Percentiles rank a stretch among this genome's conserved stretches.
Conservation (phyloP, 2,329 filamentous ascomycete species). For the Fusarium bulbicola region DNA sequence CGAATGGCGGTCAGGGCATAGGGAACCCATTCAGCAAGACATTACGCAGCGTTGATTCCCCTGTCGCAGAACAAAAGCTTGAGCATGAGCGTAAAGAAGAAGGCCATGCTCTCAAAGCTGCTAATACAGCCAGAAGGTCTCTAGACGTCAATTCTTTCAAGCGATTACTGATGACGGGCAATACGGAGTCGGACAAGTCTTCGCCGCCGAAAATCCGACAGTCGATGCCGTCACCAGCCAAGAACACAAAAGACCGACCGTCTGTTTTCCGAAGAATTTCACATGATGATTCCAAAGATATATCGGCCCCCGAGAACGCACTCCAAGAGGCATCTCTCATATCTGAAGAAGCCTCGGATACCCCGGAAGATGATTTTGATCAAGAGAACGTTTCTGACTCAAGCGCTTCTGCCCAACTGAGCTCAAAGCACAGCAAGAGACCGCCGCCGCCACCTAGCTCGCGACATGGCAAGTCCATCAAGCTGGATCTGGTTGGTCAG, state of each 20-base stretch:
- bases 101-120: constrained; percentile 46
- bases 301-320: constrained; percentile 12
- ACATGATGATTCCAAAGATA: constrained; percentile 23
- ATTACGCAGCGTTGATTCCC: constrained; percentile 59
- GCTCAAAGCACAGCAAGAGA: constrained; percentile 61
- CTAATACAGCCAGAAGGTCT: constrained; percentile 52
- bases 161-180: constrained; percentile 78
- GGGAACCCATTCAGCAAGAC: constrained; percentile 64
- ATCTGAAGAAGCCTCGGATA: constrained; percentile 33
- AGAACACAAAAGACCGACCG: constrained; percentile 20
- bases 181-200: constrained; percentile 49
- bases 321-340: constrained; percentile 36
- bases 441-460: constrained; percentile 77
- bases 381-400: constrained; percentile 41
- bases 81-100: constrained; percentile 44
- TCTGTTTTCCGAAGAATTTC: constrained; percentile 26
- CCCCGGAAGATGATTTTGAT: constrained; percentile 35
- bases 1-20: constrained; percentile 32
- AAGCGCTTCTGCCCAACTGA: constrained; percentile 38
- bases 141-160: constrained; percentile 84
- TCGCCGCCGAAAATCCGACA: constrained; percentile 13
- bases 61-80: constrained; percentile 45
- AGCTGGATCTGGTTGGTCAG: constrained; percentile 52
- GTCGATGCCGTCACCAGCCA: constrained; percentile 10
- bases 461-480: constrained; percentile 80